Conservation (phyloP, 148 eudicot genomes). For the Salicornia ramosissima region DNA sequence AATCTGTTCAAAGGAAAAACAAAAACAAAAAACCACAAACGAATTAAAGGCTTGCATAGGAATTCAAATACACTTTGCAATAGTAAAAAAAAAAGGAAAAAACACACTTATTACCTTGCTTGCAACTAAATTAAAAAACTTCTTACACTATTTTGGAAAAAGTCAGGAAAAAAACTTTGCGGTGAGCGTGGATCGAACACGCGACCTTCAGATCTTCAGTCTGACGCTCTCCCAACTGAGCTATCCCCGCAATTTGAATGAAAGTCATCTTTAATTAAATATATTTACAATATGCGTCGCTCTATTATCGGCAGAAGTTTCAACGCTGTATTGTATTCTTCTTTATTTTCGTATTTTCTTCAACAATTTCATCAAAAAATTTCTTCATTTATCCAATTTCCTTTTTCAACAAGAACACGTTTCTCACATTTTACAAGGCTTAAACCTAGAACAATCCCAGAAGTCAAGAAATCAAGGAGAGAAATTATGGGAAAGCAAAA, state of each 20-base stretch:
- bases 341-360: background rate
- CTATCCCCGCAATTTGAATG: slow-evolving; percentile 26
- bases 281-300: too few relatives aligned
- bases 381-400: too few relatives aligned
- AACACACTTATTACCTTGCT: too few relatives aligned
- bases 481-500: slow-evolving; percentile 41
- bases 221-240: slow-evolving; percentile 56
- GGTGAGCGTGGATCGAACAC: slow-evolving; percentile 99
- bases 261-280: too few relatives aligned
- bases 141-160: background rate
- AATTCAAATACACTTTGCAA: too few relatives aligned
- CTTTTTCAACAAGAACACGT: background rate
- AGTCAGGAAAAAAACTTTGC: slow-evolving; percentile 31
- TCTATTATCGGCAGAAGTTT: too few relatives aligned
- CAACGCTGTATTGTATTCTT: too few relatives aligned
- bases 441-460: background rate
- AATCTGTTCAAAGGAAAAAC: too few relatives aligned
- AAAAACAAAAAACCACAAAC: too few relatives aligned
- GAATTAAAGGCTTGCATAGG: too few relatives aligned
- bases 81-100: background rate
- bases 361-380: background rate
- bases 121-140: background rate
- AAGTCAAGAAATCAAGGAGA: background rate
- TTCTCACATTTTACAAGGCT: background rate
- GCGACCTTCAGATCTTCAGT: slow-evolving; percentile 58